Base-by-base conservation (phyloP, 768 basidiomycete genomes). In the Naganishia friedmannii region DNA sequence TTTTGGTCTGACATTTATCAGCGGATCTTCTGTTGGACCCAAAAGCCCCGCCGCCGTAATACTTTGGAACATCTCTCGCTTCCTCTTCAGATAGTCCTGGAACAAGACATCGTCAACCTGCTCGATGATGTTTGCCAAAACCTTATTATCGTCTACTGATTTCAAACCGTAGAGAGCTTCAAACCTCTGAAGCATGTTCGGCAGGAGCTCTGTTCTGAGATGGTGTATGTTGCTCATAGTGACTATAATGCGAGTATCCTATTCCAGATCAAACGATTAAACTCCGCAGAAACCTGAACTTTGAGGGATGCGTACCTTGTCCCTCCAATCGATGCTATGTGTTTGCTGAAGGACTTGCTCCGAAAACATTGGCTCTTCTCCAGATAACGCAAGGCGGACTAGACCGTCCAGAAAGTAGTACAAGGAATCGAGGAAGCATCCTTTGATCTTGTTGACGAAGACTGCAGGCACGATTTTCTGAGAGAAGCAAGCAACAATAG, bases 101-200 rank as follows among this genome's bases (percentile, higher is more conserved):
- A 98, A 98, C 34, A 99, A 84, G 51, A 87, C 90, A 80, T 87
- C 88, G 83, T 98, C 94, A 53, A 97, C 86, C 75, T 91, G 88
- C 74, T 87, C 86, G 21, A 92, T 87, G 17, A 91, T 89, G 46
- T 87, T 87, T 81, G 88, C 83, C 68, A 98, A 81, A 2, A 88
- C 87, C 88, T 93, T 72, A 74, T 86, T 86, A 73, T 96, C 94
- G 9, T 89, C 86, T 29, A 85, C 82, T 68, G 93, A 86, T 37
- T 87, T 86, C 63, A 87, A 83, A 48, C 88, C 88, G 76, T 94
- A 88, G 3, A 88, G 87, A 63, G 82, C 86, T 78, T 93, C 90
- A 37, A 97, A 85, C 74, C 93, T 89, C 65, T 83, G 85, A 57
- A 93, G 85, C 87, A 97, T 89, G 70, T 83, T 86, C 0, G 93